A percentile compares a stretch with the other conserved stretches of the same genome.
Evolutionary conservation across 148 eudicot genomes (phyloP).

Genomic region (Beta vulgaris): DNA sequence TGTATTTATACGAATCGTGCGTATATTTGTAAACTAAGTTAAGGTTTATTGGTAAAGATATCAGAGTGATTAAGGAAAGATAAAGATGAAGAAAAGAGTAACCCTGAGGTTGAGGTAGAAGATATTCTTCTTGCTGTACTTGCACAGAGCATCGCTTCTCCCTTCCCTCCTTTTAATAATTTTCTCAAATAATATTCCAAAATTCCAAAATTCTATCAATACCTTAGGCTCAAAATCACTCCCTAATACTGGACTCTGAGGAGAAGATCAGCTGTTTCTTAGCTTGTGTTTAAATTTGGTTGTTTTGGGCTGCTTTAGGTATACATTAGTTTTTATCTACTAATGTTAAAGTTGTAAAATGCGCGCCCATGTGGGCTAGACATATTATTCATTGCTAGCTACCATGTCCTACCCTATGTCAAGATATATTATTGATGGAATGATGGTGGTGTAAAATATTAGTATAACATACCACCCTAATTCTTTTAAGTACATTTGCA

Average conservation of each 20-base stretch:
- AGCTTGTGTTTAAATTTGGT: not conserved
- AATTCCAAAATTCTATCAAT: too few species aligned
- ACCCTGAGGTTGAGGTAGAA: not conserved
- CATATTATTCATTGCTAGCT: not conserved
- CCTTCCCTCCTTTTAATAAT: not conserved
- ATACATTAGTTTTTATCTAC: too few species aligned
- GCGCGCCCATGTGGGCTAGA: constrained; percentile 10
- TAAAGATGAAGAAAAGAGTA: constrained; percentile 4
- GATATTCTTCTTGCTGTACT: not conserved
- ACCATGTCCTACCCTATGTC: not conserved
- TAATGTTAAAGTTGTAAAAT: not conserved
- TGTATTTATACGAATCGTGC: constrained; percentile 8
- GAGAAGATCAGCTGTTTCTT: not conserved
- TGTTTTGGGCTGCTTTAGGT: not conserved
- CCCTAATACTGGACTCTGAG: too few species aligned
- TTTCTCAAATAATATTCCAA: not conserved
- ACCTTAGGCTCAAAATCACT: too few species aligned
- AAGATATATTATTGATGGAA: too few species aligned
- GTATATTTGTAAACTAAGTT: not conserved
- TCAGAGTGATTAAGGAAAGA: constrained; percentile 13
- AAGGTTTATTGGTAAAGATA: not conserved
- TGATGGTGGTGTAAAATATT: too few species aligned
- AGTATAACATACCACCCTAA: too few species aligned
- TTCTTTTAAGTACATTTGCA: too few species aligned
- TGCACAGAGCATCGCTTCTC: constrained; percentile 8